Evolutionary conservation across 1,284 basidiomycete genomes (phyloP).

Genomic region (Agaricales sp.): DNA sequence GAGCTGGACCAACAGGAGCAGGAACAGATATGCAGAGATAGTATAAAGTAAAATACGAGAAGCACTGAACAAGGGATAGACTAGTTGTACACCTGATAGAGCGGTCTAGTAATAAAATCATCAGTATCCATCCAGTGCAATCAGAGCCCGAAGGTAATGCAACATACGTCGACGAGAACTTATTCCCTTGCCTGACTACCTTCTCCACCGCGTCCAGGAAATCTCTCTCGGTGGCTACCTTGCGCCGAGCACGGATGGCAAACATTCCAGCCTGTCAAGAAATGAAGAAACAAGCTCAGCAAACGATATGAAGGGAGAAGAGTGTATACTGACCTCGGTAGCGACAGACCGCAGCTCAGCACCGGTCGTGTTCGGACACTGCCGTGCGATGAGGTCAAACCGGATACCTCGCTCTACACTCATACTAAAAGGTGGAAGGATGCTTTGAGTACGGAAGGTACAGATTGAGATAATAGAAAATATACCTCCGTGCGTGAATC

Average conservation of each 20-base stretch:
- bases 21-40: no score
- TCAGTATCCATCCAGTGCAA: conserved; percentile 11
- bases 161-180: conserved; percentile 81
- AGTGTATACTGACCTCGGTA: conserved; percentile 61
- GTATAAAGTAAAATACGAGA: conserved; percentile 8
- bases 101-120: conserved; percentile 29
- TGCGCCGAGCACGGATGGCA: conserved; percentile 92
- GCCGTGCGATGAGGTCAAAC: conserved; percentile 92
- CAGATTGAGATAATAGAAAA: neutral
- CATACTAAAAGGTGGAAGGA: conserved; percentile 81
- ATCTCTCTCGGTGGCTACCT: conserved; percentile 96
- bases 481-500: conserved; percentile 89
- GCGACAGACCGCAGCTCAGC: conserved; percentile 95
- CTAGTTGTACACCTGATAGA: conserved; percentile 73
- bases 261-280: conserved; percentile 88
- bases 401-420: conserved; percentile 95
- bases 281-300: conserved; percentile 3
- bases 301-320: conserved; percentile 3
- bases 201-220: conserved; percentile 98
- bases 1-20: no score
- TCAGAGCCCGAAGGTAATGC: no score
- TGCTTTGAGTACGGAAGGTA: conserved; percentile 7
- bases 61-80: conserved; percentile 2
- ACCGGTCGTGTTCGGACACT: conserved; percentile 97
- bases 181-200: conserved; percentile 94